Percentiles rank a stretch among this genome's conserved stretches.
phyloP scores from a whole-genome alignment of 805 yeast species.

The Suhomyces canberraensis region DNA sequence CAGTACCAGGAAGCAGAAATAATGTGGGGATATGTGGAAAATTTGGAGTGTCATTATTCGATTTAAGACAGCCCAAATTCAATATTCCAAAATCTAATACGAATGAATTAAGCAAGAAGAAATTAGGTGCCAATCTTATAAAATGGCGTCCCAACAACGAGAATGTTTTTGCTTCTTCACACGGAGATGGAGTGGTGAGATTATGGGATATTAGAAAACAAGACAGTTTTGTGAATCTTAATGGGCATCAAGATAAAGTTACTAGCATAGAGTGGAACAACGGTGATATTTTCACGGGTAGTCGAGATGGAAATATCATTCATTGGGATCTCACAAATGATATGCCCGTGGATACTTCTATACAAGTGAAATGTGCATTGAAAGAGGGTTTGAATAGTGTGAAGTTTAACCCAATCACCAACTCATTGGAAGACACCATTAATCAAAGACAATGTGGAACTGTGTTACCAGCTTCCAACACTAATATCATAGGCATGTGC shows the following conservation, averaged over 20 bases:
- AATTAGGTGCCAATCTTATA: constrained; percentile 39
- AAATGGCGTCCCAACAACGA: constrained; percentile 62
- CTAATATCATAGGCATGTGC: constrained; percentile 46
- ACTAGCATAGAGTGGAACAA: constrained; percentile 61
- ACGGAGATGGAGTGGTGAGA: constrained; percentile 51
- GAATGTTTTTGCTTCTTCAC: constrained; percentile 63
- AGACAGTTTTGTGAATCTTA: constrained; percentile 48
- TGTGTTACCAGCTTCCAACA: constrained; percentile 56
- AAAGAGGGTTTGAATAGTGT: constrained; percentile 47
- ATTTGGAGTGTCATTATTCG: constrained; percentile 73
- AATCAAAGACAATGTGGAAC: constrained; percentile 58
- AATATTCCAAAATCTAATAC: constrained; percentile 25
- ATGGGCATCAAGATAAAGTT: constrained; percentile 54
- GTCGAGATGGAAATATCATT: constrained; percentile 63
- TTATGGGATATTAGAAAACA: constrained; percentile 76
- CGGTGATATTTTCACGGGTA: constrained; percentile 54
- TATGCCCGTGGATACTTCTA: constrained; percentile 4
- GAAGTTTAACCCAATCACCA: constrained; percentile 29
- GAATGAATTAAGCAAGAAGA: constrained; percentile 12
- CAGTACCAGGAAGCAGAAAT: constrained; percentile 26
- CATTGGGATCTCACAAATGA: constrained; percentile 57
- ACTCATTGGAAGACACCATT: constrained; percentile 27
- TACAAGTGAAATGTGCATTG: constrained; percentile 37
- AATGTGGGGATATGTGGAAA: constrained; percentile 59
- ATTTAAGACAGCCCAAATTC: constrained; percentile 52